These are phyloP conservation scores for Buddleja alternifolia DNA, from an alignment of 257 asterid species.

Conservation along the genomic window DNA sequence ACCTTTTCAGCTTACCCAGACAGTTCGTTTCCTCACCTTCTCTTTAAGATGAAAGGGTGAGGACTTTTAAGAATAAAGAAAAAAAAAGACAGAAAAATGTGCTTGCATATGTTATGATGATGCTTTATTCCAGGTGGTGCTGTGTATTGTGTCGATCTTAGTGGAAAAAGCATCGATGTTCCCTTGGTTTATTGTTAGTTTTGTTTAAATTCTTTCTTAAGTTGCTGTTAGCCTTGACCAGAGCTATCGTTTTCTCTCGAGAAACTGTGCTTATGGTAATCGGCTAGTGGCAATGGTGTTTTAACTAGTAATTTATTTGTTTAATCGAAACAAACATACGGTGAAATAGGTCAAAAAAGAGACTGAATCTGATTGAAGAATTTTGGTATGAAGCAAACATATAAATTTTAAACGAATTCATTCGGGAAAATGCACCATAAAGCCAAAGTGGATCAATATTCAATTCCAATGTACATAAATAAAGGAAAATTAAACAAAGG, in stretches of 20 bases:
- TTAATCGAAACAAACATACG: too few species aligned
- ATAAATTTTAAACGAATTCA: too few species aligned
- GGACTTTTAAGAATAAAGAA: conserved; percentile 38
- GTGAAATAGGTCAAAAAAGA: too few species aligned
- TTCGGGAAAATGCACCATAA: too few species aligned
- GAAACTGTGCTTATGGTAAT: background rate
- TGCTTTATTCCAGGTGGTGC: conserved; percentile 47
- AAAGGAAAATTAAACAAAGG: too few species aligned
- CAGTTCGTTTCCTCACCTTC: conserved; percentile 94
- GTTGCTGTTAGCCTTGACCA: background rate
- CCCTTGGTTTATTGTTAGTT: conserved; percentile 19
- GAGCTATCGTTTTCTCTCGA: background rate
- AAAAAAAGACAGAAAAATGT: conserved; percentile 42
- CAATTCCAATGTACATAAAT: too few species aligned
- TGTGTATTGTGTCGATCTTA: conserved; percentile 41
- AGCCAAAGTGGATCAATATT: too few species aligned
- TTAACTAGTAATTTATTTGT: too few species aligned
- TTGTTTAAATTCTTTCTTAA: background rate
- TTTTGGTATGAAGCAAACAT: too few species aligned
- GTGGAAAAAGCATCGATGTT: conserved; percentile 38
- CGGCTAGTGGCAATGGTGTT: too few species aligned
- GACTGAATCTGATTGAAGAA: too few species aligned
- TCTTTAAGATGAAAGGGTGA: conserved; percentile 49
- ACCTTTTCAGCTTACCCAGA: conserved; percentile 81
- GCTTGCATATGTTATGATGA: conserved; percentile 39